Conservation (phyloP, 2,329 filamentous ascomycete genomes). For the Aspergillus neoniger region DNA sequence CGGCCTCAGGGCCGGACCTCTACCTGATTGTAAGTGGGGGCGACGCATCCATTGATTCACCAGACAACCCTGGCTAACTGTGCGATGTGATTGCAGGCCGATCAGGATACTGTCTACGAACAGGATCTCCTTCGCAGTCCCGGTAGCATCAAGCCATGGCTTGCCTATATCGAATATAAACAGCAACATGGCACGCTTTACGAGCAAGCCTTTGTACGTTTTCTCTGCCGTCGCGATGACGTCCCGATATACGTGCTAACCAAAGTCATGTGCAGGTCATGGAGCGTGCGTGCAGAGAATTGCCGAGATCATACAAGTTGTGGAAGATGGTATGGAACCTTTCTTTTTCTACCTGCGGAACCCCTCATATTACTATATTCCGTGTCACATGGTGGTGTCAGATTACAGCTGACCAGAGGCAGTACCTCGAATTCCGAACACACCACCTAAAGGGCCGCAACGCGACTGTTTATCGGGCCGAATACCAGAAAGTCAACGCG, state of each 20-base stretch:
- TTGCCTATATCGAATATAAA: slow-evolving; percentile 92
- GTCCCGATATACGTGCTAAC: slow-evolving; percentile 11
- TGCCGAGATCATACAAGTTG: slow-evolving; percentile 94
- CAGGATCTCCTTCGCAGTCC: slow-evolving; percentile 88
- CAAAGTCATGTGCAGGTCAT: slow-evolving; percentile 56
- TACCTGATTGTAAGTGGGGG: slow-evolving; percentile 47
- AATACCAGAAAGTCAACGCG: slow-evolving; percentile 91
- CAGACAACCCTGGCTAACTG: slow-evolving; percentile 35
- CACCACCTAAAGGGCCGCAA: slow-evolving; percentile 82
- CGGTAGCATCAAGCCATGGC: slow-evolving; percentile 88
- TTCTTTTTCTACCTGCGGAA: slow-evolving; percentile 9
- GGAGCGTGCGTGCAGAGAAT: slow-evolving; percentile 84
- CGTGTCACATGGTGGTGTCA: slow-evolving; percentile 1
- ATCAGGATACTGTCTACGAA: slow-evolving; percentile 93
- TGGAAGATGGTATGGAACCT: slow-evolving; percentile 78
- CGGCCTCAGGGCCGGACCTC: slow-evolving; percentile 45
- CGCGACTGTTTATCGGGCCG: slow-evolving; percentile 72
- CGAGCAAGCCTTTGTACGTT: slow-evolving; percentile 74
- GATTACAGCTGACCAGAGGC: slow-evolving; percentile 22
- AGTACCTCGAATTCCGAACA: slow-evolving; percentile 84
- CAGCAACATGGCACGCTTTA: slow-evolving; percentile 77
- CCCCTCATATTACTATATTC: slow-evolving; percentile 21
- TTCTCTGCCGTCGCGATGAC: neutral
- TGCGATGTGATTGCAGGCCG: slow-evolving; percentile 58
- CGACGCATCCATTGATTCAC: neutral